Base-by-base conservation (phyloP, 2,329 filamentous ascomycete genomes). In the Cryphonectria naterciae region DNA sequence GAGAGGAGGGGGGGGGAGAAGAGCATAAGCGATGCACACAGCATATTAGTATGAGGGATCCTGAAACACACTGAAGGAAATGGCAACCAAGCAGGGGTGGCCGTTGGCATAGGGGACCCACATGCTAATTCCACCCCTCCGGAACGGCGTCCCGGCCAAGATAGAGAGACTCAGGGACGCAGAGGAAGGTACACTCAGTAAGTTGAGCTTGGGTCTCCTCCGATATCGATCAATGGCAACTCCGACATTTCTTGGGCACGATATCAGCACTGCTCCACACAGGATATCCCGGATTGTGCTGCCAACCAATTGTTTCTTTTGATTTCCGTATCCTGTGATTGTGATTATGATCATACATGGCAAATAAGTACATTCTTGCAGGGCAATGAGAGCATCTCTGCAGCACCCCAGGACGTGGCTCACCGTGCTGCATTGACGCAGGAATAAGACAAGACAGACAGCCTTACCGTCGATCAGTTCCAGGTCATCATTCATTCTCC, bases 1-100 rank as follows among this genome's bases (percentile, higher is more conserved):
- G 41, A 43, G 41, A 5, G 41, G 5, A 7, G 43, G 43, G 5
- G 19, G 43, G 17, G 17, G 43, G 17, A 2, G 43, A 32, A 32
- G 43, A 58, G 54, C 54, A 32, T 19, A 17, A 58, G 25, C 15
- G 52, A 28, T 28, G 52, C 52, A 56, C 43, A 19, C 46, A 49
- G 19, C 46, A 49, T 49, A 49, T 49, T 49, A 49, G 60, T 28
- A 46, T 28, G 25, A 43, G 37, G 10, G n/a, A 64, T 41, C 25
- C 28, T 73, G 70, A 73, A 61, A 70, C 54, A 61, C 46, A 32
- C 17, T 32, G 63, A 13, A 49, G 15, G 60, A 56, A 32, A 64
- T 64, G 43, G 25, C 22, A 56, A 46, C 46, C 52, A 39, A 54
- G 43, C 52, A n/a, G 28, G 52, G 11, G 67, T 43, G 49, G 19